Evolutionary conservation across 768 basidiomycete genomes (phyloP).

Genomic region (Fomitopsis pulvina): DNA sequence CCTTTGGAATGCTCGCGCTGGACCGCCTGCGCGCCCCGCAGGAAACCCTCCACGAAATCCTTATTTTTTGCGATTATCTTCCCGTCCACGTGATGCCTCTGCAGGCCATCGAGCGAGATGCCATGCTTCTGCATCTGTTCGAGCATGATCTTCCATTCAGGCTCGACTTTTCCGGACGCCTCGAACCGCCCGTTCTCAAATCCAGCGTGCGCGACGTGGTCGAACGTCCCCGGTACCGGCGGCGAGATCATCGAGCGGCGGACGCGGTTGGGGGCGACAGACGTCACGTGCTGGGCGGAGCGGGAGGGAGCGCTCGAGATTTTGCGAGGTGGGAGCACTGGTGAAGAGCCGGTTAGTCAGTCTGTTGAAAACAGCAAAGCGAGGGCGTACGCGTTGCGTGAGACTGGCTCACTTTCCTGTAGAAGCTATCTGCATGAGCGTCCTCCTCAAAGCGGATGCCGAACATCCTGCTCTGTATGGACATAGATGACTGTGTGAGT

Average conservation of each 20-base stretch:
- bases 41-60: constrained; percentile 29
- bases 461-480: constrained; percentile 36
- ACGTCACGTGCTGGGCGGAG: background rate
- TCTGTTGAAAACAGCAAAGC: background rate
- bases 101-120: constrained; percentile 29
- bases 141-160: constrained; percentile 40
- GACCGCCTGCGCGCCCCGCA: constrained; percentile 19
- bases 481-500: constrained; percentile 15
- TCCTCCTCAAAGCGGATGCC: constrained; percentile 57
- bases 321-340: constrained; percentile 9
- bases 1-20: background rate
- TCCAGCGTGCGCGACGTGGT: constrained; percentile 62
- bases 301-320: background rate
- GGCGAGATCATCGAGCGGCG: constrained; percentile 45
- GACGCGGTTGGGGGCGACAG: constrained; percentile 14
- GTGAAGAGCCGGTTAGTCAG: background rate
- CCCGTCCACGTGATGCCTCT: constrained; percentile 31
- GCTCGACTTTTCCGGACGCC: constrained; percentile 45
- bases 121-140: constrained; percentile 35
- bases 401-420: constrained; percentile 53
- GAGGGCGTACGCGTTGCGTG: constrained; percentile 33
- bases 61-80: constrained; percentile 24
- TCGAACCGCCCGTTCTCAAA: constrained; percentile 46
- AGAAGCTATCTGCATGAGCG: constrained; percentile 49
- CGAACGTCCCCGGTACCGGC: constrained; percentile 55